Evolutionary conservation across 2,329 filamentous ascomycete genomes (phyloP).

Genomic region (Leptographium galeiforme): DNA sequence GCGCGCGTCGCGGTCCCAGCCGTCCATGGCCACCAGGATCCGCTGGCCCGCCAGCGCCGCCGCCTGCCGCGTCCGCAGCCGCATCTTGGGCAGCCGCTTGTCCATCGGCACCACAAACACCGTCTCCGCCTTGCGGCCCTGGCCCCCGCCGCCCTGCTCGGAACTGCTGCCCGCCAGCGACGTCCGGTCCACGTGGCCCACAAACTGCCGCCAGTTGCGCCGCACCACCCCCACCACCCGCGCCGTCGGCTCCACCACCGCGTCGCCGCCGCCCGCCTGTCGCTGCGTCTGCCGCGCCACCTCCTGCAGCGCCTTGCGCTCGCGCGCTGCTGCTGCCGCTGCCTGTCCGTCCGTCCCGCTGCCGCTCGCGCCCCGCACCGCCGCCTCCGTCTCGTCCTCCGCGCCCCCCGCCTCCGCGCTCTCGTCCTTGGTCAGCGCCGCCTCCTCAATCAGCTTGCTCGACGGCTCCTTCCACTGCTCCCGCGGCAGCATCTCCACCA

Average conservation of each 20-base stretch:
- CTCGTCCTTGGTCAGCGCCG: conserved; percentile 80
- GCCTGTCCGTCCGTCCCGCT: not conserved
- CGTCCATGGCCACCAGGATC: conserved; percentile 83
- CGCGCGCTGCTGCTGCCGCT: conserved; percentile 20
- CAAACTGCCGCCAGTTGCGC: conserved; percentile 95
- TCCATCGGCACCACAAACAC: conserved; percentile 98
- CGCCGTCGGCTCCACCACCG: conserved; percentile 76
- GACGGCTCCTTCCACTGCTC: conserved; percentile 97
- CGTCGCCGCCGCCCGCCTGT: conserved; percentile 50
- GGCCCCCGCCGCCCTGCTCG: conserved; percentile 18
- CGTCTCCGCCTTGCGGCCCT: conserved; percentile 75
- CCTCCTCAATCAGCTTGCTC: conserved; percentile 90
- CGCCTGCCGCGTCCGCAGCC: conserved; percentile 81
- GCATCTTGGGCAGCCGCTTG: conserved; percentile 92
- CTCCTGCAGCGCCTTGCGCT: conserved; percentile 76
- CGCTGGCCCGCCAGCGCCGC: conserved; percentile 81
- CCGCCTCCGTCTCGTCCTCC: conserved; percentile 22
- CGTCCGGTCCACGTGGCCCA: conserved; percentile 83
- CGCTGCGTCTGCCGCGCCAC: conserved; percentile 76
- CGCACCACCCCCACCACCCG: conserved; percentile 86
- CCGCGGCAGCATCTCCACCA: conserved; percentile 82
- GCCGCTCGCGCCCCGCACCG: not conserved
- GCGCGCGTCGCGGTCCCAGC: conserved; percentile 86
- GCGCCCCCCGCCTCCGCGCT: conserved; percentile 52
- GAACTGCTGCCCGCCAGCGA: conserved; percentile 49